phyloP scores from a whole-genome alignment of 139 green algal genomes.

The Closterium sp. region DNA sequence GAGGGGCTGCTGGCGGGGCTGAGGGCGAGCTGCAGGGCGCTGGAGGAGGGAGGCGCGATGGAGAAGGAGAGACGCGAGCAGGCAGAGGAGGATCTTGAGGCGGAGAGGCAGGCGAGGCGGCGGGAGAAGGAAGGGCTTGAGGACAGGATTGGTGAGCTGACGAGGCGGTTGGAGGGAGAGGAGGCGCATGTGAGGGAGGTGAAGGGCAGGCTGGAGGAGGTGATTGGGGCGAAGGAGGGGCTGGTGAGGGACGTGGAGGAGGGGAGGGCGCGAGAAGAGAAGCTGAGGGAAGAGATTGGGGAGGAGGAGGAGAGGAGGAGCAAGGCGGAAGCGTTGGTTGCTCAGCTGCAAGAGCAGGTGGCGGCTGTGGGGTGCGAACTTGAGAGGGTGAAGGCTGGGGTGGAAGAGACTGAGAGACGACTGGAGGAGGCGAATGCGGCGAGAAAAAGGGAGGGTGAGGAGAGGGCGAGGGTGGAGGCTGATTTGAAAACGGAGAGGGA shows the following conservation, averaged over 20 bases:
- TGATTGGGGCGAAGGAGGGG: background rate
- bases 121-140: background rate
- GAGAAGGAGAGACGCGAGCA: background rate
- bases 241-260: background rate
- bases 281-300: background rate
- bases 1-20: background rate
- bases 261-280: background rate
- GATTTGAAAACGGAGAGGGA: background rate
- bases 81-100: background rate
- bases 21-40: background rate
- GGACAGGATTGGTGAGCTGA: background rate
- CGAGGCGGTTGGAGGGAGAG: background rate
- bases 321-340: background rate
- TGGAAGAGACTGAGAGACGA: background rate
- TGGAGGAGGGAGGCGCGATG: background rate
- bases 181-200: background rate
- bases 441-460: background rate
- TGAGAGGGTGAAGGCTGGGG: background rate
- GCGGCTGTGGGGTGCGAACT: too few relatives aligned
- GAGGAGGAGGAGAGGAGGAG: background rate
- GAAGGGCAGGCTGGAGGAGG: background rate
- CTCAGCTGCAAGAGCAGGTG: background rate
- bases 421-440: background rate
- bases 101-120: background rate
- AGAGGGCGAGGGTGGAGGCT: background rate